Evolutionary conservation across 2,329 filamentous ascomycete genomes (phyloP), one percentile per base, ranked within the genome.

Genomic region (Emmonsiellopsis sp.): DNA sequence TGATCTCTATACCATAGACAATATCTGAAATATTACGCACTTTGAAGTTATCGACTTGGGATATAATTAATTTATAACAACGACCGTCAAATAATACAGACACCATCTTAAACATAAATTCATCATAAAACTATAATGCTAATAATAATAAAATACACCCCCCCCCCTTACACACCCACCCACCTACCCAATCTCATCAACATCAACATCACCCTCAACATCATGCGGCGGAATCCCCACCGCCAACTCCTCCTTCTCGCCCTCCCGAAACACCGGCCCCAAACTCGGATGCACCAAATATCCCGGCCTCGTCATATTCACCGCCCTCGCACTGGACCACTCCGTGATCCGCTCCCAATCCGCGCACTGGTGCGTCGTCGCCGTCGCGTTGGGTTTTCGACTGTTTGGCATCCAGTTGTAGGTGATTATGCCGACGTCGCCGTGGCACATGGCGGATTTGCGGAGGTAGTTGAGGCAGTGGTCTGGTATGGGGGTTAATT

Each of bases 391-490:
- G 10, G 44, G 44, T 11, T 47, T 47, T 7, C 32, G 31, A 32
- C 30, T 16, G 31, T 15, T 30, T 15, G 16, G 31, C n/a, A 34
- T 47, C 44, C 44, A 47, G 31, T 47, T 47, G 31, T 47, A 47
- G 5, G 44, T 47, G 1, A 47, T 47, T 30, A 47, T 35, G n/a
- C 44, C 44, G 8, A 47, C 44, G n/a, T 47, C 44, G 31, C 44
- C 31, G 6, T 47, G 44, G 31, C 44, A 47, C 44, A 47, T 47
- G 15, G 44, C 44, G 1, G 44, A 35, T 47, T 47, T 47, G 1
- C 44, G 44, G 16, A 47, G n/a, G 35, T 47, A 47, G n/a, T 47
- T 47, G 32, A 47, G 10, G 44, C 44, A 47, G 13, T 47, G 44
- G 8, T 47, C 44, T 47, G 20, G 31, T 3, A 35, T n/a, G 2